A percentile compares a stretch with the other conserved stretches of the same genome.
Evolutionary conservation across 129 eudicot species (phyloP).

Genomic region (Escallonia rubra): DNA sequence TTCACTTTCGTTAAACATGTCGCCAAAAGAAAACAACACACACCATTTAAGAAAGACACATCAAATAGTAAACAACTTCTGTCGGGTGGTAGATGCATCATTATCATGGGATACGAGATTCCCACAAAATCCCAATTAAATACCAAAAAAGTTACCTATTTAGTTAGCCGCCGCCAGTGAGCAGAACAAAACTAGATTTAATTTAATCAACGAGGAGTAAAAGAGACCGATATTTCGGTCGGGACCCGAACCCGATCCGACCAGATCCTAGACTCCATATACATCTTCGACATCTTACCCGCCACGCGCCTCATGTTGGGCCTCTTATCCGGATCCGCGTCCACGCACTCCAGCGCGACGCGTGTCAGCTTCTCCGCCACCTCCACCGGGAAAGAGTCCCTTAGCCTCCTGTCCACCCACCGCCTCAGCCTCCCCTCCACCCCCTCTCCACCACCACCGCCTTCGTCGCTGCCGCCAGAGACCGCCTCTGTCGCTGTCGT

Average conservation of each 20-base stretch:
- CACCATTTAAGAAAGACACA: too few species aligned
- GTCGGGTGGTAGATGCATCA: too few species aligned
- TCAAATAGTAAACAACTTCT: too few species aligned
- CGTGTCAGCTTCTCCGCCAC: slow-evolving; percentile 66
- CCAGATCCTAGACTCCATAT: slow-evolving; percentile 70
- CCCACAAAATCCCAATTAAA: too few species aligned
- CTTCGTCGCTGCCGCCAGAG: neutral
- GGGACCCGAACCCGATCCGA: slow-evolving; percentile 59
- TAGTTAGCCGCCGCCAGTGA: too few species aligned
- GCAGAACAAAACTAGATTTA: too few species aligned
- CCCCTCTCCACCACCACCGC: slow-evolving; percentile 22
- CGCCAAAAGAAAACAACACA: too few species aligned
- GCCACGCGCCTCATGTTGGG: slow-evolving; percentile 85
- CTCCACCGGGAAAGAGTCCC: slow-evolving; percentile 84
- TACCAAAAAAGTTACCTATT: too few species aligned
- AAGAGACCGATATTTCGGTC: slow-evolving; percentile 56
- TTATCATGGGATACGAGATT: too few species aligned
- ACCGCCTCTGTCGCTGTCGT: slow-evolving; percentile 65
- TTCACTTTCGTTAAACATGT: too few species aligned
- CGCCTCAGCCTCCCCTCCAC: slow-evolving; percentile 66
- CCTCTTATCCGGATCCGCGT: slow-evolving; percentile 62
- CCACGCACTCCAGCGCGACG: slow-evolving; percentile 73
- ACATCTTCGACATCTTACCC: slow-evolving; percentile 74
- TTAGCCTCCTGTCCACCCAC: slow-evolving; percentile 81
- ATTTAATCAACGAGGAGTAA: slow-evolving; percentile 59